Percentiles rank a stretch among this genome's conserved stretches.
Evolutionary conservation across 2,329 filamentous ascomycete species (phyloP).

Genomic region (Neonectria sp.): DNA sequence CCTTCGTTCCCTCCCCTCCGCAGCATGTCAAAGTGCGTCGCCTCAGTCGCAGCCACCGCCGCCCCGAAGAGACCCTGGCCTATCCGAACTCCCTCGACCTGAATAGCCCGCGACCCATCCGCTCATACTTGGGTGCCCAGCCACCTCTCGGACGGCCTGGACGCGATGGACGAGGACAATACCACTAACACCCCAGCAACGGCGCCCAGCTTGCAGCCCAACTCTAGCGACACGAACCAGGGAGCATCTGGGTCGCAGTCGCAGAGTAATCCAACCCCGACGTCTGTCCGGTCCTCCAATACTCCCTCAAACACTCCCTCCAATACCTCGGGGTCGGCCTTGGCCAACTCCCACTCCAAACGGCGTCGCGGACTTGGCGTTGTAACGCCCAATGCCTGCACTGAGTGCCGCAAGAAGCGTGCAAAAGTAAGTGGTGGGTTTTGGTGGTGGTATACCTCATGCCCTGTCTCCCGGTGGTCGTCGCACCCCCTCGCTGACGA

Average conservation of each 20-base stretch:
- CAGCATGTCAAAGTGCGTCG: constrained; percentile 49
- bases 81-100: constrained; percentile 36
- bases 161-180: constrained; percentile 52
- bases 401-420: constrained; percentile 74
- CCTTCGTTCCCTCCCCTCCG: constrained; percentile 29
- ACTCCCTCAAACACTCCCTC: constrained; percentile 37
- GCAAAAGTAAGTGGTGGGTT: constrained; percentile 64
- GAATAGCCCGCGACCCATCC: constrained; percentile 21
- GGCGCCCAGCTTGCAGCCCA: constrained; percentile 50
- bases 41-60: constrained; percentile 33
- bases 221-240: constrained; percentile 54
- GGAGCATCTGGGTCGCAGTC: constrained; percentile 45
- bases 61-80: constrained; percentile 38
- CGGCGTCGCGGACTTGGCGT: constrained; percentile 69
- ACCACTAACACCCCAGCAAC: constrained; percentile 48
- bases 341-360: constrained; percentile 59
- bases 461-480: constrained; percentile 1
- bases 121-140: constrained; percentile 13
- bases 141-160: constrained; percentile 27
- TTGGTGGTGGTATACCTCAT: background rate
- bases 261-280: constrained; percentile 50
- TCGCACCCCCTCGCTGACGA: constrained; percentile 33
- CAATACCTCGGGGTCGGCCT: constrained; percentile 34
- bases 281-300: constrained; percentile 47
- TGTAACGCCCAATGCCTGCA: constrained; percentile 73